Conservation (phyloP, 306 rosid species). For the Malus sylvestris region DNA sequence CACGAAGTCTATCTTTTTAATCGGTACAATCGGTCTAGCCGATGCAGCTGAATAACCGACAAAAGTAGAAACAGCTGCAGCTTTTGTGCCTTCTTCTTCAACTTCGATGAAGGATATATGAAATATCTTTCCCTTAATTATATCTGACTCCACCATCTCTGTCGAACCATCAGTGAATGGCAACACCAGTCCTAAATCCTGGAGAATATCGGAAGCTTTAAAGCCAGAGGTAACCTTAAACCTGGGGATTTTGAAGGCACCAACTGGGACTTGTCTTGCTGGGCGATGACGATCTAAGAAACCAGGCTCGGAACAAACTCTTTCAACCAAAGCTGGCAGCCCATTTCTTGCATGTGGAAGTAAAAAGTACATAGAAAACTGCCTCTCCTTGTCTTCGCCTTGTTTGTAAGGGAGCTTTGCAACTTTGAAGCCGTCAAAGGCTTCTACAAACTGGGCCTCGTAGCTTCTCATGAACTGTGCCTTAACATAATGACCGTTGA, state of each 20-base stretch:
- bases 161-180: no score
- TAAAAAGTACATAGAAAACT: slow-evolving; percentile 56
- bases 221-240: slow-evolving; percentile 62
- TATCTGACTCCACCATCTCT: no score
- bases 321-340: slow-evolving; percentile 52
- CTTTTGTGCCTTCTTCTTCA: no score
- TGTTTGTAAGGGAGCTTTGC: slow-evolving; percentile 55
- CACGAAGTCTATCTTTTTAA: no score
- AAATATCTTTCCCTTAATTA: no score
- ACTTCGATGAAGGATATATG: no score
- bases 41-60: no score
- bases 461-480: slow-evolving; percentile 72
- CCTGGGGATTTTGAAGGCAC: slow-evolving; percentile 64
- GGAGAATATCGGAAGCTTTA: slow-evolving; percentile 39
- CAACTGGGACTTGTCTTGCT: slow-evolving; percentile 26
- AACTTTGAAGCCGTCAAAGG: slow-evolving; percentile 59
- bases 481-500: slow-evolving; percentile 44
- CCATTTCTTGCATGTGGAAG: slow-evolving; percentile 74
- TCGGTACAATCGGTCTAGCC: no score
- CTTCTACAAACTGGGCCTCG: slow-evolving; percentile 34
- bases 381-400: slow-evolving; percentile 49
- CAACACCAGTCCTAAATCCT: slow-evolving; percentile 54
- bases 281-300: slow-evolving; percentile 55
- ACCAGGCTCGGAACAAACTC: slow-evolving; percentile 40
- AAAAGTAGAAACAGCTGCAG: no score